Evolutionary conservation across 306 rosid genomes (phyloP), one percentile per base, ranked within the genome.

Genomic region (Cucurbita argyrosperma): DNA sequence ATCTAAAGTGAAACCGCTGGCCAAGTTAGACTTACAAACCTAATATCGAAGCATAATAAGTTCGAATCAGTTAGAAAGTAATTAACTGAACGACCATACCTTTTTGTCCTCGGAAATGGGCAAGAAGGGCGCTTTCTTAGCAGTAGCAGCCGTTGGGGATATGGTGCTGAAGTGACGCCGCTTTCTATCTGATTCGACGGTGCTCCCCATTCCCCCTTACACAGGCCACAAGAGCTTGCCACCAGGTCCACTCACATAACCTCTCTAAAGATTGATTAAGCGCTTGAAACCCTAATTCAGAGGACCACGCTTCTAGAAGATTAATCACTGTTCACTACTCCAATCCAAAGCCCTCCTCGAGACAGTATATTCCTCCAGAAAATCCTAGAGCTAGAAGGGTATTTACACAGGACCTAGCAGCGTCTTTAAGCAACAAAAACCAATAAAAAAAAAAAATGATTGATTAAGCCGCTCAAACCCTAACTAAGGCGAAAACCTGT

Each of bases 121-220:
- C 76, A 84, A 78, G 78, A 82, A 78, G 37, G 96, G 91, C 71
- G 88, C 85, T 77, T 87, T 91, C 87, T 89, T 90, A 4, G 84
- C 78, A 51, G 84, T 16, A 56, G 97, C 87, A 67, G 96, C 89
- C 59, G 90, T 88, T 7, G 96, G 95, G 2, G 99, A 87, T 62
- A 91, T 57, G 82, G 99, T 85, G 83, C 84, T 91, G 69, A 91
- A 85, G 85, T 90, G 97, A 79, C 96, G 96, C 80, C 97, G 96
- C 81, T 94, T 94, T 77, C 97, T 81, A 79, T 91, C 97, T 15
- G 87, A 82, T 71, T 91, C 99, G 79, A 92, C 76, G 40, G 93
- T 88, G 77, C 96, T 94, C 86, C 96, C 97, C 99, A 94, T 94
- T 76, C 76, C 72, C 67, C 67, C 76, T 53, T 19, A 45, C 49